A percentile compares a stretch with the other conserved stretches of the same genome.
Evolutionary conservation across 2,329 filamentous ascomycete species (phyloP).

Genomic region (Fusarium ramigenum): DNA sequence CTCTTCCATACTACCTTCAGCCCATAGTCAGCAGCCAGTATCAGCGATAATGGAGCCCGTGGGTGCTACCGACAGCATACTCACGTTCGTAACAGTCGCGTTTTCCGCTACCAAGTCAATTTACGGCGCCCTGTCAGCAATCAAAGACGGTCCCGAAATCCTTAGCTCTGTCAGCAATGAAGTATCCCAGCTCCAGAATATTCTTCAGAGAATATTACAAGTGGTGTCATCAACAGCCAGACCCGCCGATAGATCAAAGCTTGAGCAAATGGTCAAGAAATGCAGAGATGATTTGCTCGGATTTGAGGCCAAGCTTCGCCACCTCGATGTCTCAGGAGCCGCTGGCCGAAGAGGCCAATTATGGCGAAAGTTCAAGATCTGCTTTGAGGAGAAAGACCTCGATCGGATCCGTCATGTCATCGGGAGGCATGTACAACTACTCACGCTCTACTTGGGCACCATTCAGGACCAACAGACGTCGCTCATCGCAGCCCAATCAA

Average conservation of each 20-base stretch:
- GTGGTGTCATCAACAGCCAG: background rate
- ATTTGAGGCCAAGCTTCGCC: background rate
- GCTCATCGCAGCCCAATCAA: background rate
- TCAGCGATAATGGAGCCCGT: background rate
- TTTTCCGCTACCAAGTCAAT: background rate
- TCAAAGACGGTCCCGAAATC: background rate
- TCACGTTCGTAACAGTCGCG: background rate
- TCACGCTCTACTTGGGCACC: background rate
- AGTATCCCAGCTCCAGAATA: background rate
- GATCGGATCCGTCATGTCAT: background rate
- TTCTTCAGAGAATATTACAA: background rate
- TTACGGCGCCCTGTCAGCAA: background rate
- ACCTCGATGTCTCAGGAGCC: background rate
- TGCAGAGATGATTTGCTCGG: background rate
- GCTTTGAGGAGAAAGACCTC: background rate
- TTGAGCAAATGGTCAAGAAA: background rate
- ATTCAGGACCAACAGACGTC: background rate
- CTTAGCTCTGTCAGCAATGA: accelerated
- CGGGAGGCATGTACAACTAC: background rate
- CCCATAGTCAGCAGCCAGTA: accelerated
- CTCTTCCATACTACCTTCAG: background rate
- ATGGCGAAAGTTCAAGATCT: background rate
- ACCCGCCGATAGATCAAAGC: background rate
- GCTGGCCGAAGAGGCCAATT: background rate
- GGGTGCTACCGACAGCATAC: background rate